Evolutionary conservation across 2,329 filamentous ascomycete genomes (phyloP).

Genomic region (Diaporthe velutina): DNA sequence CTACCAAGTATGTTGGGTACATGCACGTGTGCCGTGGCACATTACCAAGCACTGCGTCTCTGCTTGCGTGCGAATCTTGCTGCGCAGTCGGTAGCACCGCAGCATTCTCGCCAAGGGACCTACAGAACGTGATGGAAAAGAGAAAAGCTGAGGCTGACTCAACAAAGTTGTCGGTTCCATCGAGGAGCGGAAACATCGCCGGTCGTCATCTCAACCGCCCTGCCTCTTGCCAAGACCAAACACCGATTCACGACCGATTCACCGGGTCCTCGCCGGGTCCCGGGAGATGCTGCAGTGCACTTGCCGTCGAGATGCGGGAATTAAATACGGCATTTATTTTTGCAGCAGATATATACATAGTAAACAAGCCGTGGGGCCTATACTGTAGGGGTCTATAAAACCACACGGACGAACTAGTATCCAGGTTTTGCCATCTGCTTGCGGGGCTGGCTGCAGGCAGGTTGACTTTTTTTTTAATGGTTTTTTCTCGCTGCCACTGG

Average conservation of each 20-base stretch:
- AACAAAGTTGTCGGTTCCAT: slow-evolving; percentile 18
- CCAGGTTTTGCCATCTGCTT: slow-evolving; percentile 6
- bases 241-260: background rate
- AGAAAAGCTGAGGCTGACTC: slow-evolving; percentile 3
- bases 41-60: background rate
- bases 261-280: background rate
- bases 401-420: background rate
- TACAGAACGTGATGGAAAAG: background rate
- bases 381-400: background rate
- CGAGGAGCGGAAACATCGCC: background rate
- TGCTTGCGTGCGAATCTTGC: slow-evolving; percentile 3
- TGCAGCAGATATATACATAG: background rate
- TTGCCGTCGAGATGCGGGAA: slow-evolving; percentile 15
- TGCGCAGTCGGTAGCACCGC: slow-evolving; percentile 8
- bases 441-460: background rate
- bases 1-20: background rate
- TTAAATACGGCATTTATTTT: slow-evolving; percentile 3
- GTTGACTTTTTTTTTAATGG: background rate
- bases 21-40: slow-evolving; percentile 20
- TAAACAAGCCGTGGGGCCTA: background rate
- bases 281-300: background rate
- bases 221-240: background rate
- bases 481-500: background rate
- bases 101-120: background rate
- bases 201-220: slow-evolving; percentile 2